Conservation (phyloP, 2,329 filamentous ascomycete genomes). For the Monilinia vaccinii-corymbosi region DNA sequence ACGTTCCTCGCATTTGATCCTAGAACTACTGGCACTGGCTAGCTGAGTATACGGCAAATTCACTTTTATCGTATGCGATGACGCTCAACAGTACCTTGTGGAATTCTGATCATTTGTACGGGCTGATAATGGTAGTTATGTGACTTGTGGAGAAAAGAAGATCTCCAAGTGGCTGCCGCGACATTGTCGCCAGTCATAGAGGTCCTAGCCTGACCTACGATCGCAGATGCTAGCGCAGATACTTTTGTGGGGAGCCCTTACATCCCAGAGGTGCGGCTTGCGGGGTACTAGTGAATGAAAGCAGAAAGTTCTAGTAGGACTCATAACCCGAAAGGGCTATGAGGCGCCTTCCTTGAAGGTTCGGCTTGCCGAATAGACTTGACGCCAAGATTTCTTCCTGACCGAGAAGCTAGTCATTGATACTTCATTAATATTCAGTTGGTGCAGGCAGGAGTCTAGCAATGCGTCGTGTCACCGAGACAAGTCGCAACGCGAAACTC, state of each 20-base stretch:
- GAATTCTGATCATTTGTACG: constrained; percentile 4
- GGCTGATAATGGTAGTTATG: constrained; percentile 2
- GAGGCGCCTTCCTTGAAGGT: background rate
- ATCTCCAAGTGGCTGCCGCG: background rate
- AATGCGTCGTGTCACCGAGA: background rate
- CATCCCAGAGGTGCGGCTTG: background rate
- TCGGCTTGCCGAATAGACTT: background rate
- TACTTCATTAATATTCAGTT: background rate
- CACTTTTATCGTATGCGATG: background rate
- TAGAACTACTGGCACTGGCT: background rate
- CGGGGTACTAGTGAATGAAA: constrained; percentile 1
- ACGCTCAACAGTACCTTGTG: background rate
- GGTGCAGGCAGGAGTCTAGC: background rate
- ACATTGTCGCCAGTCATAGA: background rate
- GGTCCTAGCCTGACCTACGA: background rate
- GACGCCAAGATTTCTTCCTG: background rate
- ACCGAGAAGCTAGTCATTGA: background rate
- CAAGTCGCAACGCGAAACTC: background rate
- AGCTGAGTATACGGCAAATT: background rate
- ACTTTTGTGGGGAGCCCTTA: background rate
- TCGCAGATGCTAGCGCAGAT: background rate
- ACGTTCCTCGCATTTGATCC: constrained; percentile 3
- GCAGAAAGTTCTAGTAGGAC: background rate
- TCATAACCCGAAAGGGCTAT: background rate
- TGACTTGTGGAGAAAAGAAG: background rate